Base-by-base conservation (phyloP, 1,284 basidiomycete species). In the Rhodofomes roseus region DNA sequence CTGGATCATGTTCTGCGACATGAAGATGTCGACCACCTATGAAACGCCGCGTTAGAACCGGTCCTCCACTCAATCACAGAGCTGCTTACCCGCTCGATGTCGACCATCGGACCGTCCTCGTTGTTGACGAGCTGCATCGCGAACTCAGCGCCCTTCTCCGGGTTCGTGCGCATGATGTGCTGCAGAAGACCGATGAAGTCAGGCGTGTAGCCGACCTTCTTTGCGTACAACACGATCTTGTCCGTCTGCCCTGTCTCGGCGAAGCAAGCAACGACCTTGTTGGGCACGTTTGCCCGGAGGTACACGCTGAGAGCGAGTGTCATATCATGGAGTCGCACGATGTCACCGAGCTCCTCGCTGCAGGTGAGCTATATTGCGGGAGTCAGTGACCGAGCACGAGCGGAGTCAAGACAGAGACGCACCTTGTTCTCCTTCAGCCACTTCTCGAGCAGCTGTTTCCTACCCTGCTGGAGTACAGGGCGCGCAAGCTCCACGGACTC, bases 361-460 rank as follows among this genome's bases (percentile, higher is more conserved):
- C 97, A 99, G 63, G 97, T 96, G 64, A 99, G 89, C 92, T 94
- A 58, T 51, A n/a, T 52, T 62, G 55, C 63, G 51, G 36, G 50
- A 5, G 48, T 52, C 23, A 56, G 56, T 37, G 44, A n/a, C 12
- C 8, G 14, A 20, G 8, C 31, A 14, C 41, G 16, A 16, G 14
- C 22, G 36, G 57, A 27, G 43, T 27, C 20, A 14, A 22, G 5
- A 18, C n/a, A 18, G 25, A 34, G 14, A 60, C 72, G 36, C 63
- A 87, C 92, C 86, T 99, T 99, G 81, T 98, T 98, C 82, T 99
- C 97, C 79, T 99, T 99, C 65, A 99, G 79, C 97, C 97, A 99
- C 73, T 99, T 99, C 79, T 99, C 97, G 27, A 99, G 82, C 50
- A 99, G 80, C 71, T 98, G 95, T 79, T 99, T 99, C 71, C 96